These are phyloP conservation scores for Penicillium herquei DNA, from an alignment of 495 filamentous ascomycete genomes.

Conservation along the genomic window DNA sequence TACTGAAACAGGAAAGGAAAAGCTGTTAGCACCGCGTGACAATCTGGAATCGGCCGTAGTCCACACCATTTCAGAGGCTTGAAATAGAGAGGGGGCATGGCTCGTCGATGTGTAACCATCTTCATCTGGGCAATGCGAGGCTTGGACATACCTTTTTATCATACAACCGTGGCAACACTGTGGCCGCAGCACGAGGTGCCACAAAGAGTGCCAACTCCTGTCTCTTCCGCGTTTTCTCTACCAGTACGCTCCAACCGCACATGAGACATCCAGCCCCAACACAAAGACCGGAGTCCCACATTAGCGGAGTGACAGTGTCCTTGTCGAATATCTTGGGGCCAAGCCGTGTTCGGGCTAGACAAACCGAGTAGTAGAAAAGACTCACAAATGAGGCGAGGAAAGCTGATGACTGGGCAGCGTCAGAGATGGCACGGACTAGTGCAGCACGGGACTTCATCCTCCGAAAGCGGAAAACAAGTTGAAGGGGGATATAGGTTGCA, in stretches of 20 bases:
- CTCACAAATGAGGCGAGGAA: constrained; percentile 82
- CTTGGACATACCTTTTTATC: constrained; percentile 50
- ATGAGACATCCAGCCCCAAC: constrained; percentile 71
- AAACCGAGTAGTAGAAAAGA: constrained; percentile 87
- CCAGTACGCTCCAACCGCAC: constrained; percentile 82
- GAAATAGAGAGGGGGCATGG: background rate
- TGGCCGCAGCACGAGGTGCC: constrained; percentile 76
- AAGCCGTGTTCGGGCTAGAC: constrained; percentile 74
- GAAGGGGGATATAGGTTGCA: constrained; percentile 78
- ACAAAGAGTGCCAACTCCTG: constrained; percentile 86
- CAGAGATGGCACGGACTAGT: constrained; percentile 50
- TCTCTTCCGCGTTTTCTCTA: constrained; percentile 66
- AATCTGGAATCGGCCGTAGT: constrained; percentile 7
- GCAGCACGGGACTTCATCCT: constrained; percentile 43
- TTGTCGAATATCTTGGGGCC: constrained; percentile 66
- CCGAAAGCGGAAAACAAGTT: constrained; percentile 62
- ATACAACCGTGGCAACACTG: constrained; percentile 74
- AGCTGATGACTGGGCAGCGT: constrained; percentile 69
- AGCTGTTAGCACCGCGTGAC: constrained; percentile 24
- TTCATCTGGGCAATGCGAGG: constrained; percentile 10
- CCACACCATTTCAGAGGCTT: background rate
- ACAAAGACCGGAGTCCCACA: constrained; percentile 70
- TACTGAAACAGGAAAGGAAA: constrained; percentile 41
- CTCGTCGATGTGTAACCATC: constrained; percentile 24
- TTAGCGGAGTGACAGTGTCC: constrained; percentile 51